Conservation (phyloP, 352 stramenopile genomes). For the Plasmopara muralis region DNA sequence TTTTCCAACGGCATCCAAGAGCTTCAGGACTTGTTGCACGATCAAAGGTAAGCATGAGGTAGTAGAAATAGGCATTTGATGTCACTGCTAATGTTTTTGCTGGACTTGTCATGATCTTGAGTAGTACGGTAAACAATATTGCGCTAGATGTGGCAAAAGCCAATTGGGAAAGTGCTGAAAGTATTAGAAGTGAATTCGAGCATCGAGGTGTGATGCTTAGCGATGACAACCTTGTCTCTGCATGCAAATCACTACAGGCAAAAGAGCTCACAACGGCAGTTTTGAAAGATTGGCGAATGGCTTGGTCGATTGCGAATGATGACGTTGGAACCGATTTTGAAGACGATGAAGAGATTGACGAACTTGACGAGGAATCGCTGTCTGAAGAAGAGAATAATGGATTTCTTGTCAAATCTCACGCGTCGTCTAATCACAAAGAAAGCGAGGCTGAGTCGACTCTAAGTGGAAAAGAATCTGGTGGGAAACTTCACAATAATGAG, state of each 20-base stretch:
- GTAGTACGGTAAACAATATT: slow-evolving; percentile 31
- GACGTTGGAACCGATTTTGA: slow-evolving; percentile 28
- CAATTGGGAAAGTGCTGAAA: slow-evolving; percentile 17
- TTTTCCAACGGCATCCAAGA: slow-evolving; percentile 61
- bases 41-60: slow-evolving; percentile 32
- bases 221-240: slow-evolving; percentile 27
- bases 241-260: slow-evolving; percentile 24
- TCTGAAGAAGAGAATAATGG: slow-evolving; percentile 30
- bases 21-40: slow-evolving; percentile 46
- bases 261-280: slow-evolving; percentile 19
- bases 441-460: neutral
- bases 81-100: neutral
- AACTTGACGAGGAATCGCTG: slow-evolving; percentile 29
- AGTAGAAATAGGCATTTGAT: neutral
- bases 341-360: slow-evolving; percentile 31
- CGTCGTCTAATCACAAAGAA: neutral
- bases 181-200: slow-evolving; percentile 13
- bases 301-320: slow-evolving; percentile 17
- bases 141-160: slow-evolving; percentile 14
- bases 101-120: slow-evolving; percentile 2
- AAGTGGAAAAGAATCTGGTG: slow-evolving; percentile 6
- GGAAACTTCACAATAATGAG: slow-evolving; percentile 29
- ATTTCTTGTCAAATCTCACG: slow-evolving; percentile 22
- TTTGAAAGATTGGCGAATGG: slow-evolving; percentile 29
- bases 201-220: slow-evolving; percentile 25